Percentiles rank a stretch among this genome's conserved stretches.
Evolutionary conservation across 2,329 filamentous ascomycete genomes (phyloP).

Genomic region (Pseudogymnoascus sp.): DNA sequence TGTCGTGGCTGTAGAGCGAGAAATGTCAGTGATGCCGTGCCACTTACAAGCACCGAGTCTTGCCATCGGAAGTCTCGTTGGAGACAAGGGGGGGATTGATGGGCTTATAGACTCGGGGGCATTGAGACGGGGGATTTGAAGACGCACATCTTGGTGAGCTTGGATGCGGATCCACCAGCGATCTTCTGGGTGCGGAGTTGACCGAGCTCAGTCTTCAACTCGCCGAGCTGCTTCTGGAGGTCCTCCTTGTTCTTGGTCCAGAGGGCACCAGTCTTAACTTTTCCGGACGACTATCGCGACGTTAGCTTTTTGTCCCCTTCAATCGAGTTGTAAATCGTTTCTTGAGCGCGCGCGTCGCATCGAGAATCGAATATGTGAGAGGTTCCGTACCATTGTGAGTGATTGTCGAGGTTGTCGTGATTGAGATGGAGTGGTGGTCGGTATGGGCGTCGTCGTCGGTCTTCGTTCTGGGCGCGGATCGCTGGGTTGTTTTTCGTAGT

Average conservation of each 20-base stretch:
- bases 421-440: conserved; percentile 24
- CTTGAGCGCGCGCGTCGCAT: neutral
- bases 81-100: neutral
- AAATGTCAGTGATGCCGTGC: conserved; percentile 16
- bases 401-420: conserved; percentile 24
- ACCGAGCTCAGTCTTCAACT: conserved; percentile 93
- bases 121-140: conserved; percentile 18
- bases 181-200: conserved; percentile 99
- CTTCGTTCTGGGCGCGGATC: conserved; percentile 15
- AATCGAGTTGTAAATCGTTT: neutral
- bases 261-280: conserved; percentile 93
- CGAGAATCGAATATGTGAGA: conserved; percentile 8
- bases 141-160: conserved; percentile 95
- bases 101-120: conserved; percentile 14
- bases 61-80: neutral
- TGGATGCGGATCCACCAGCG: conserved; percentile 80
- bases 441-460: conserved; percentile 23
- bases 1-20: conserved; percentile 68
- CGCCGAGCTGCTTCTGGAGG: conserved; percentile 86
- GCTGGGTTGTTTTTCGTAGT: conserved; percentile 13
- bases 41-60: conserved; percentile 12
- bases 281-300: conserved; percentile 50
- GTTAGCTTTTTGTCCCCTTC: conserved; percentile 24
- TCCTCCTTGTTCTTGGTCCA: conserved; percentile 99
- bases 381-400: conserved; percentile 32